These are phyloP conservation scores for Yamadazyma oceani DNA, from an alignment of 1,139 yeast genomes.

Conservation along the genomic window DNA sequence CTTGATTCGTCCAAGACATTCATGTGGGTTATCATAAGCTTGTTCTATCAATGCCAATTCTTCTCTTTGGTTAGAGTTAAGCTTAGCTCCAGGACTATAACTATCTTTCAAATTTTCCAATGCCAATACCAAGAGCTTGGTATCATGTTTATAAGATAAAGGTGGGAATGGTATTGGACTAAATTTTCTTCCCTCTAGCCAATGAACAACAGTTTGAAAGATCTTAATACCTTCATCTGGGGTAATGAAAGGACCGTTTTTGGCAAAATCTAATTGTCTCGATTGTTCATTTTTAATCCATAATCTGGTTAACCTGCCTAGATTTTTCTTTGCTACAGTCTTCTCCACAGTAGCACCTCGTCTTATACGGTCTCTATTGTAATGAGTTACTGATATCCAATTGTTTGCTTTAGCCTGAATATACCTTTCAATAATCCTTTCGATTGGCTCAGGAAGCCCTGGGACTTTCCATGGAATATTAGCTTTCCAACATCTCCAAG, in stretches of 20 bases:
- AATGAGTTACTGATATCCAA: slow-evolving; percentile 93
- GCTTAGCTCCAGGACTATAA: slow-evolving; percentile 77
- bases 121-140: slow-evolving; percentile 84
- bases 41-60: slow-evolving; percentile 92
- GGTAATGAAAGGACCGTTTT: slow-evolving; percentile 83
- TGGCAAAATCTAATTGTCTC: slow-evolving; percentile 75
- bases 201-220: slow-evolving; percentile 83
- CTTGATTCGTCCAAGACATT: slow-evolving; percentile 81
- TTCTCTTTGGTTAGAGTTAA: slow-evolving; percentile 86
- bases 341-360: slow-evolving; percentile 91
- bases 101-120: slow-evolving; percentile 84
- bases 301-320: slow-evolving; percentile 86
- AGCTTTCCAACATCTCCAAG: slow-evolving; percentile 99
- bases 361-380: slow-evolving; percentile 83
- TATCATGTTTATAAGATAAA: slow-evolving; percentile 86
- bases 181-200: slow-evolving; percentile 87
- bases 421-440: slow-evolving; percentile 80
- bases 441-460: slow-evolving; percentile 90
- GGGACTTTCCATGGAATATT: slow-evolving; percentile 98
- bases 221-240: slow-evolving; percentile 89
- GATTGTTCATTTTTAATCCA: slow-evolving; percentile 95
- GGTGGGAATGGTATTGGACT: slow-evolving; percentile 95
- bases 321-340: slow-evolving; percentile 87
- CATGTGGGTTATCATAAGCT: slow-evolving; percentile 96
- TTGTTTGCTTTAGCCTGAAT: slow-evolving; percentile 96